Evolutionary conservation across 495 filamentous ascomycete species (phyloP).

Genomic region (Penicillium robsamsonii): DNA sequence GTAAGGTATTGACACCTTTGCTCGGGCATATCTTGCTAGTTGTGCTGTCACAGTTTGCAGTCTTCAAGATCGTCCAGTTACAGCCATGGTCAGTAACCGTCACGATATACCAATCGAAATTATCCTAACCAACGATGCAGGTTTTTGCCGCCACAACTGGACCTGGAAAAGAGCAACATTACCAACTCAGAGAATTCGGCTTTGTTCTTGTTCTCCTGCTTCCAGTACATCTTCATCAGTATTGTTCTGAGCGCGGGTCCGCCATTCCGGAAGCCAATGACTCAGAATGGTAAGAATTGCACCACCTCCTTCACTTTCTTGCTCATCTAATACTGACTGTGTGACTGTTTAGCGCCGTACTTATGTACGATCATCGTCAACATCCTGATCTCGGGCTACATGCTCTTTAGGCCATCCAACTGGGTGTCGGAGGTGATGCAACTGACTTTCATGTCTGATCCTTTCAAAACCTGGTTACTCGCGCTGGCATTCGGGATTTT

Average conservation of each 20-base stretch:
- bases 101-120: background rate
- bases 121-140: slow-evolving; percentile 35
- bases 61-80: slow-evolving; percentile 65
- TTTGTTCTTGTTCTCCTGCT: slow-evolving; percentile 85
- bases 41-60: slow-evolving; percentile 72
- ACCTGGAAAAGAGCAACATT: slow-evolving; percentile 74
- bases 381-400: slow-evolving; percentile 64
- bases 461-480: slow-evolving; percentile 71
- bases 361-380: slow-evolving; percentile 70
- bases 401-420: slow-evolving; percentile 69
- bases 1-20: slow-evolving; percentile 87
- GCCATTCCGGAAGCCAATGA: slow-evolving; percentile 82
- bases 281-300: slow-evolving; percentile 64
- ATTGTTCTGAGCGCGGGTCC: slow-evolving; percentile 85
- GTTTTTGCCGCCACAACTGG: slow-evolving; percentile 76
- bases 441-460: slow-evolving; percentile 67
- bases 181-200: slow-evolving; percentile 89
- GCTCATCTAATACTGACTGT: background rate
- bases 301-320: background rate
- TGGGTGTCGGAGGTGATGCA: slow-evolving; percentile 78
- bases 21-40: slow-evolving; percentile 85
- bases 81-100: slow-evolving; percentile 68
- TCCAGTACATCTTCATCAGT: slow-evolving; percentile 88
- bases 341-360: slow-evolving; percentile 57
- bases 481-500: slow-evolving; percentile 67